Conservation (phyloP, 179 eudicot genomes). For the Heliamphora pulchella region DNA sequence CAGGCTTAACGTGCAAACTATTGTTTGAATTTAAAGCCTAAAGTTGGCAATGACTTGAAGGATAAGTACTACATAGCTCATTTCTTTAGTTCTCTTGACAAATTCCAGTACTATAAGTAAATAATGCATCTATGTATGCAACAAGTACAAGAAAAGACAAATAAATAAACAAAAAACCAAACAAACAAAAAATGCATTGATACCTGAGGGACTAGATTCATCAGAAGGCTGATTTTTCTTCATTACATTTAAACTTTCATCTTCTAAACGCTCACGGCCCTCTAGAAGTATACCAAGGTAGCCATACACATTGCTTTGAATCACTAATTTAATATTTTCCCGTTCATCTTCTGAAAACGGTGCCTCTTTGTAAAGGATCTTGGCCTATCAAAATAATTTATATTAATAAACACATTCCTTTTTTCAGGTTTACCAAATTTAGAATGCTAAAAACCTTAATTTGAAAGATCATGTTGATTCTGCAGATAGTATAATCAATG, state of each 20-base stretch:
- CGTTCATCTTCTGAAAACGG: constrained; percentile 86
- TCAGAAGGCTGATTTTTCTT: constrained; percentile 29
- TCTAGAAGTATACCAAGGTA: constrained; percentile 86
- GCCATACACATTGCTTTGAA: constrained; percentile 80
- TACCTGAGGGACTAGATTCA: constrained; percentile 36
- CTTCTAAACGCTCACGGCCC: constrained; percentile 95
- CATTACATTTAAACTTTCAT: constrained; percentile 45
- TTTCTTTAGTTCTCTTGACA: background rate
- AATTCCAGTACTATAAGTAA: background rate
- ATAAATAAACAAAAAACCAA: too few relatives aligned
- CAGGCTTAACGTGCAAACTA: background rate
- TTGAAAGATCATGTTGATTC: background rate
- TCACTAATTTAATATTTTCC: constrained; percentile 67
- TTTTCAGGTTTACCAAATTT: background rate
- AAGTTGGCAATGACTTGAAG: background rate
- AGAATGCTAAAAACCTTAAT: background rate
- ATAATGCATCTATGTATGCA: background rate
- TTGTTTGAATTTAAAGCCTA: background rate
- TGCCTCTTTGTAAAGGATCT: constrained; percentile 64
- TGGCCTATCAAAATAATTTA: constrained; percentile 43
- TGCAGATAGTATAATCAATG: background rate
- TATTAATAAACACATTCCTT: background rate
- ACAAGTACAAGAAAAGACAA: background rate
- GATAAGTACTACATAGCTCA: background rate
- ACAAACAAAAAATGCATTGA: background rate